Percentiles rank a stretch among this genome's conserved stretches.
These are phyloP conservation scores for Pelargonium exstipulatum DNA, from an alignment of 441 rosid species.

Conservation along the genomic window DNA sequence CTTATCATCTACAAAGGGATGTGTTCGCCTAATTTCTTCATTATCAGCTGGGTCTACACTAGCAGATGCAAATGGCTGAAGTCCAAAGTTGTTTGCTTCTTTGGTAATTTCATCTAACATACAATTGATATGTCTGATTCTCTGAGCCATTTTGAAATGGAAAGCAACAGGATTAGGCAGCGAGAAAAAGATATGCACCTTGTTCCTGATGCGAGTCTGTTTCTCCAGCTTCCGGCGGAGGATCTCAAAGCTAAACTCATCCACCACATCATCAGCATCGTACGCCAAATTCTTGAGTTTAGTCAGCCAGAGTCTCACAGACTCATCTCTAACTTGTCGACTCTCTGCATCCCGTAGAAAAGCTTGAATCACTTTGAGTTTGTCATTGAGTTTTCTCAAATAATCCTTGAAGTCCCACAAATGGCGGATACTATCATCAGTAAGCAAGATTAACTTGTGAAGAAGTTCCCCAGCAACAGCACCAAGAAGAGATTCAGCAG, in stretches of 20 bases:
- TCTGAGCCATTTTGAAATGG: neutral
- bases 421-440: neutral
- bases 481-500: neutral
- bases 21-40: neutral
- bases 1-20: slow-evolving; percentile 3
- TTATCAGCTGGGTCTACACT: neutral
- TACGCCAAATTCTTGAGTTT: slow-evolving; percentile 7
- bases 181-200: neutral
- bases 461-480: slow-evolving; percentile 8
- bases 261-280: slow-evolving; percentile 12
- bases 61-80: neutral
- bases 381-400: neutral
- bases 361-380: neutral
- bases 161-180: neutral
- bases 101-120: neutral
- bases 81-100: neutral
- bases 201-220: neutral
- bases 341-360: slow-evolving; percentile 12
- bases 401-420: slow-evolving; percentile 8
- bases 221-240: neutral
- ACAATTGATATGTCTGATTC: neutral
- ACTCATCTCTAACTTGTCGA: neutral
- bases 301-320: slow-evolving; percentile 15
- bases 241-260: neutral
- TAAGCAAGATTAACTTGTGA: neutral